Evolutionary conservation across 805 yeast species (phyloP).

Genomic region (Metschnikowia noctiluminum): DNA sequence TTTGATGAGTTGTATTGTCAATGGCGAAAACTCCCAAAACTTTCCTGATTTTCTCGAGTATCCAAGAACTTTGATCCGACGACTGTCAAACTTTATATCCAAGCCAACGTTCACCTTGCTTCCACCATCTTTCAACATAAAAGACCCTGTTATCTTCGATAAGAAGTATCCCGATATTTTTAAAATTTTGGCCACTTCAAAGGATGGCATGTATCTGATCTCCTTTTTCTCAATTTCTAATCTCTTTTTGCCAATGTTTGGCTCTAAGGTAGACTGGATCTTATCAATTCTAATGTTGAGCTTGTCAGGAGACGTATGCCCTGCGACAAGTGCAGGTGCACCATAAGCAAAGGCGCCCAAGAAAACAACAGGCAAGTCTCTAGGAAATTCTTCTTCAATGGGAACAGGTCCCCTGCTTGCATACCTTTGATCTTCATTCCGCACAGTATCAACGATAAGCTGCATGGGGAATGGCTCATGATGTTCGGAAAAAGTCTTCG

Average conservation of each 20-base stretch:
- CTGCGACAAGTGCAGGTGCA: constrained; percentile 64
- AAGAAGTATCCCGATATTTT: constrained; percentile 61
- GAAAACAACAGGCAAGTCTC: constrained; percentile 66
- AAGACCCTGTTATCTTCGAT: constrained; percentile 75
- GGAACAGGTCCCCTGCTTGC: constrained; percentile 72
- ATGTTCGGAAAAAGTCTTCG: constrained; percentile 60
- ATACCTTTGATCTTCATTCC: constrained; percentile 71
- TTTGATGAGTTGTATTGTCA: constrained; percentile 63
- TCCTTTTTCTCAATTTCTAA: constrained; percentile 54
- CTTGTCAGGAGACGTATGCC: constrained; percentile 42
- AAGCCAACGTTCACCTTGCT: constrained; percentile 69
- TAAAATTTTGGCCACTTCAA: constrained; percentile 57
- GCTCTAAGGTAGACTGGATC: constrained; percentile 47
- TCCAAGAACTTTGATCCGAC: constrained; percentile 82
- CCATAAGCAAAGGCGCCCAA: constrained; percentile 90
- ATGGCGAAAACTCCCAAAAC: constrained; percentile 77
- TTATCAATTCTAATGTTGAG: constrained; percentile 50
- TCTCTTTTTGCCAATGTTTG: constrained; percentile 60
- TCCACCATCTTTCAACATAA: constrained; percentile 50
- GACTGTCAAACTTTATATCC: constrained; percentile 76
- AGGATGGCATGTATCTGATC: constrained; percentile 62
- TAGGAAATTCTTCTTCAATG: constrained; percentile 78
- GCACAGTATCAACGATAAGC: constrained; percentile 70
- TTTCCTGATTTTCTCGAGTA: constrained; percentile 64
- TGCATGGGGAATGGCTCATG: constrained; percentile 71